These are phyloP conservation scores for Meredithiella fracta DNA, from an alignment of 2,329 filamentous ascomycete species.

Conservation along the genomic window DNA sequence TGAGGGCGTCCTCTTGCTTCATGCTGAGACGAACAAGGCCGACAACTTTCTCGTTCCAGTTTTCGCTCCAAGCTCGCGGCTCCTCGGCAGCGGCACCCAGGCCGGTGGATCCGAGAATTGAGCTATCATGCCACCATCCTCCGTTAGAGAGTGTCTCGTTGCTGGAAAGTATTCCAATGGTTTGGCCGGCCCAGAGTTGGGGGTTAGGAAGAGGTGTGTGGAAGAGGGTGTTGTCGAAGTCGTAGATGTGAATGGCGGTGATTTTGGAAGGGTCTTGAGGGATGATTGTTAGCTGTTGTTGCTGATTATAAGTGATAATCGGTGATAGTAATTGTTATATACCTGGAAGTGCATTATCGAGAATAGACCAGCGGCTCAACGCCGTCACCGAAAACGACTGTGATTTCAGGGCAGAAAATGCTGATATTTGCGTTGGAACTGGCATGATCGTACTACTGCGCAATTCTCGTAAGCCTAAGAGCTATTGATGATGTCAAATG, in stretches of 20 bases:
- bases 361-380: slow-evolving; percentile 12
- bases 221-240: slow-evolving; percentile 97
- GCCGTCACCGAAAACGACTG: slow-evolving; percentile 12
- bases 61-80: slow-evolving; percentile 67
- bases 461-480: too few relatives aligned
- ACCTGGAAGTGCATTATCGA: slow-evolving; percentile 11
- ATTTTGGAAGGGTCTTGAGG: slow-evolving; percentile 45
- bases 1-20: slow-evolving; percentile 69
- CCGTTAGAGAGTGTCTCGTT: slow-evolving; percentile 65
- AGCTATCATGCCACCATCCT: slow-evolving; percentile 93
- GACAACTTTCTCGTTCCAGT: slow-evolving; percentile 89
- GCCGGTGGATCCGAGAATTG: slow-evolving; percentile 73
- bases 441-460: not conserved
- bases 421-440: not conserved
- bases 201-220: slow-evolving; percentile 78
- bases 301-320: not conserved
- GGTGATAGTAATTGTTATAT: not conserved
- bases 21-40: slow-evolving; percentile 67
- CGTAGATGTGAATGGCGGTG: slow-evolving; percentile 77
- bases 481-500: too few relatives aligned
- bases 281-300: not conserved
- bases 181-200: slow-evolving; percentile 66
- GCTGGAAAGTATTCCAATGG: slow-evolving; percentile 59
- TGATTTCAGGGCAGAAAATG: slow-evolving; percentile 11
- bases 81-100: slow-evolving; percentile 72